Evolutionary conservation across 129 eudicot genomes (phyloP).

Genomic region (Lonicera japonica): DNA sequence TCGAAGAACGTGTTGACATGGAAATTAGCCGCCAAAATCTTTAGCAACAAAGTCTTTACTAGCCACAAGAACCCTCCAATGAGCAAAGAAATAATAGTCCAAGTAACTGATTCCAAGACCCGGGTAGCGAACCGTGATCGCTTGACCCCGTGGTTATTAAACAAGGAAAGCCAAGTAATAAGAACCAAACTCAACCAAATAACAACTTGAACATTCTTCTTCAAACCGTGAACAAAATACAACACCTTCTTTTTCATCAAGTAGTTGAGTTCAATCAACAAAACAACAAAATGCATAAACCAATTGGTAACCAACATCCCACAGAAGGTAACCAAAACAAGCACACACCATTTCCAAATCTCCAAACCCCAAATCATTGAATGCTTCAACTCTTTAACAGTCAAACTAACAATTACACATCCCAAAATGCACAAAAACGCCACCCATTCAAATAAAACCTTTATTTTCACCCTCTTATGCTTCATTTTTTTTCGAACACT

Average conservation of each 20-base stretch:
- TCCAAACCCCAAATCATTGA: constrained; percentile 42
- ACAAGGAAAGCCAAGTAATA: constrained; percentile 59
- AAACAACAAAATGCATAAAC: constrained; percentile 63
- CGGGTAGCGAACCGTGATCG: constrained; percentile 26
- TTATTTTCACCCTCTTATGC: constrained; percentile 44
- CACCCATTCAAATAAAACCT: constrained; percentile 62
- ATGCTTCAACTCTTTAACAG: constrained; percentile 29
- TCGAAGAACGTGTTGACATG: constrained; percentile 89
- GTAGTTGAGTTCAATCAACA: constrained; percentile 70
- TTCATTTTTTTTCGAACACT: constrained; percentile 38
- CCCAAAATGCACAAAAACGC: constrained; percentile 45
- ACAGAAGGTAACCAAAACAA: constrained; percentile 56
- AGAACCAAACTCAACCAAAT: constrained; percentile 81
- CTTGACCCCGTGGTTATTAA: constrained; percentile 27
- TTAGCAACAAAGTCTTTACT: constrained; percentile 61
- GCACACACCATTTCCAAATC: constrained; percentile 77
- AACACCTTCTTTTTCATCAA: constrained; percentile 75
- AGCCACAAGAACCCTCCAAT: constrained; percentile 76
- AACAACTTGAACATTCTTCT: constrained; percentile 61
- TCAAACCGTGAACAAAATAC: constrained; percentile 73
- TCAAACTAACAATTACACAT: constrained; percentile 52
- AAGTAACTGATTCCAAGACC: constrained; percentile 51
- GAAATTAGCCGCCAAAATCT: constrained; percentile 72
- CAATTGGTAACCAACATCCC: constrained; percentile 67
- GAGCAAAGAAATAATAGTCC: constrained; percentile 57